These are phyloP conservation scores for Cenchrus fungigraminus DNA, from an alignment of 176 grass and related monocot species.

Conservation along the genomic window DNA sequence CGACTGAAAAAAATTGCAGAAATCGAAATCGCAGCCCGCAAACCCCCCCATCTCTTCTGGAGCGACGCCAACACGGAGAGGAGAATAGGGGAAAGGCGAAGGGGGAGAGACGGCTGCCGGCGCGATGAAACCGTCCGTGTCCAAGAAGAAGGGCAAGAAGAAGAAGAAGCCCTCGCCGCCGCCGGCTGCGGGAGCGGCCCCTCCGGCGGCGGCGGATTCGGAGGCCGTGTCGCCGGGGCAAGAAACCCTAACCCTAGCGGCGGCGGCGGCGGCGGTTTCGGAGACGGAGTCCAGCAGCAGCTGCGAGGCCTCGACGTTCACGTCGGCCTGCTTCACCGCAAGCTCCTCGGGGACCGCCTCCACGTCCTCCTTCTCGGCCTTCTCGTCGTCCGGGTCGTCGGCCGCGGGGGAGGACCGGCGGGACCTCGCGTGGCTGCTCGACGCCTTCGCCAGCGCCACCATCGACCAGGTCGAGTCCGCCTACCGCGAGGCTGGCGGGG, in stretches of 20 bases:
- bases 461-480: constrained; percentile 73
- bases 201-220: background rate
- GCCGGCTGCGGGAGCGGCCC: background rate
- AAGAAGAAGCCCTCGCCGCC: constrained; percentile 46
- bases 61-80: constrained; percentile 29
- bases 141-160: constrained; percentile 62
- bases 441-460: constrained; percentile 64
- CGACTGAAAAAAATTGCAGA: background rate
- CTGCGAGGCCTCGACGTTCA: constrained; percentile 29
- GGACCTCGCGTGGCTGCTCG: constrained; percentile 69
- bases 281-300: constrained; percentile 45
- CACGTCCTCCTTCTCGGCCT: constrained; percentile 34
- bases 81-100: background rate
- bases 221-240: background rate
- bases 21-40: background rate
- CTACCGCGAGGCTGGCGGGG: constrained; percentile 60
- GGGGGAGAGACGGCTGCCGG: background rate
- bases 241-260: constrained; percentile 45
- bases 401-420: constrained; percentile 42
- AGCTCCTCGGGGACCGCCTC: constrained; percentile 38
- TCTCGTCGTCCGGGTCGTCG: constrained; percentile 40
- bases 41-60: background rate
- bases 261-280: background rate
- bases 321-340: constrained; percentile 39
- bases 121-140: constrained; percentile 47